Percentiles rank a stretch among this genome's conserved stretches.
Evolutionary conservation across 2,329 filamentous ascomycete species (phyloP).

Genomic region (Pyricularia grisea): DNA sequence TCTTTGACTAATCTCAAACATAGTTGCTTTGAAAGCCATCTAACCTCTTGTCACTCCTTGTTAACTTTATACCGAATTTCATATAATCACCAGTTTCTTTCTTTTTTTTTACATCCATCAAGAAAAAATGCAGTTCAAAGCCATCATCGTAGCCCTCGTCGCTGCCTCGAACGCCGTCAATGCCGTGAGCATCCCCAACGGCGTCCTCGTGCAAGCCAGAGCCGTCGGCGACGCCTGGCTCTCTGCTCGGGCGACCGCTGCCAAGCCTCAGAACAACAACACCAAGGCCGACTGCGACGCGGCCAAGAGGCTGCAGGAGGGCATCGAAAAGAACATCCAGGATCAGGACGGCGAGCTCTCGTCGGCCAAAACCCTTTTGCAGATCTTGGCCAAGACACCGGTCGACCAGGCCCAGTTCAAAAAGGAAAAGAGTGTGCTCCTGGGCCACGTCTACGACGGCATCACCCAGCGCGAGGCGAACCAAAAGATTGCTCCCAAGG

Average conservation of each 20-base stretch:
- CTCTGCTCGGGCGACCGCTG: neutral
- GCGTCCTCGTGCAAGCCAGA: neutral
- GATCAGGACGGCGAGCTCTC: neutral
- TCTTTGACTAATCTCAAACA: neutral
- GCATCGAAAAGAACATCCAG: slow-evolving; percentile 2
- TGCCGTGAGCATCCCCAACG: neutral
- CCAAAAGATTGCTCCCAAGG: neutral
- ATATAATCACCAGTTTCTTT: no score
- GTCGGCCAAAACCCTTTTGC: neutral
- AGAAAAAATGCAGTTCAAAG: neutral
- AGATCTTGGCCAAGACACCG: neutral
- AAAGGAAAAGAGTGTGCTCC: neutral
- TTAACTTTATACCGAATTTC: no score
- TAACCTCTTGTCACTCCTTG: neutral
- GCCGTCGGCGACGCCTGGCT: neutral
- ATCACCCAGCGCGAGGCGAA: neutral
- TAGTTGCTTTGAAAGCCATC: neutral
- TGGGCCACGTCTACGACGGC: neutral
- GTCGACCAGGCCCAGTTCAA: neutral
- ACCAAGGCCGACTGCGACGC: neutral
- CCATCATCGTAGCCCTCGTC: neutral
- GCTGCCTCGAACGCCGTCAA: neutral
- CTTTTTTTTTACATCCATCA: no score
- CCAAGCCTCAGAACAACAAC: neutral
- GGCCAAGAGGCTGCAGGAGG: neutral